A percentile compares a stretch with the other conserved stretches of the same genome.
phyloP scores from a whole-genome alignment of 768 basidiomycete genomes.

The Suillus variegatus region DNA sequence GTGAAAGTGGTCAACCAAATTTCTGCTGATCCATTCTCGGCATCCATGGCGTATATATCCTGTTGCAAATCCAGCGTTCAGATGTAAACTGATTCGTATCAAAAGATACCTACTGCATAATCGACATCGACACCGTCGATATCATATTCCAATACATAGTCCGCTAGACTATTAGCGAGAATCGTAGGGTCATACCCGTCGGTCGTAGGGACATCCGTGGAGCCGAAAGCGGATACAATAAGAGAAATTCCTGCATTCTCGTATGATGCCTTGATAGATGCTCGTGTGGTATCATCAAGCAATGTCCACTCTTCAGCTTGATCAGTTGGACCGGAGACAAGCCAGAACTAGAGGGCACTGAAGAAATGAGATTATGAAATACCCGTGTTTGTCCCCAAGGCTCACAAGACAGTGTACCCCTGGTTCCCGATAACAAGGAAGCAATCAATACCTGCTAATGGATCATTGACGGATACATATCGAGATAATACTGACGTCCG shows the following conservation, averaged over 20 bases:
- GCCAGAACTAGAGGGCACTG: constrained; percentile 54
- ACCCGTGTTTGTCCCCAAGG: constrained; percentile 1
- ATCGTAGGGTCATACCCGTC: constrained; percentile 56
- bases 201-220: constrained; percentile 55
- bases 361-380: constrained; percentile 1
- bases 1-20: too few species aligned
- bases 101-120: constrained; percentile 48
- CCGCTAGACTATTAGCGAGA: constrained; percentile 64
- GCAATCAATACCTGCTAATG: background rate
- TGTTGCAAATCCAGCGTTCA: too few species aligned
- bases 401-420: constrained; percentile 64
- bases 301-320: constrained; percentile 59
- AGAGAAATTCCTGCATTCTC: constrained; percentile 58
- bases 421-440: constrained; percentile 18
- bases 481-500: constrained; percentile 30
- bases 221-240: constrained; percentile 65
- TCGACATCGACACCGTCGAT: constrained; percentile 77
- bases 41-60: too few species aligned
- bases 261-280: constrained; percentile 53
- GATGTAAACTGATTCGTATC: background rate
- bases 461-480: constrained; percentile 21
- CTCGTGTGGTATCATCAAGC: constrained; percentile 45
- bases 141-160: constrained; percentile 59
- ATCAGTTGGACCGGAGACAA: constrained; percentile 58
- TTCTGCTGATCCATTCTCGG: too few species aligned